Conservation (phyloP, 1,139 yeast species). For the Insectozyma bohioensis region DNA sequence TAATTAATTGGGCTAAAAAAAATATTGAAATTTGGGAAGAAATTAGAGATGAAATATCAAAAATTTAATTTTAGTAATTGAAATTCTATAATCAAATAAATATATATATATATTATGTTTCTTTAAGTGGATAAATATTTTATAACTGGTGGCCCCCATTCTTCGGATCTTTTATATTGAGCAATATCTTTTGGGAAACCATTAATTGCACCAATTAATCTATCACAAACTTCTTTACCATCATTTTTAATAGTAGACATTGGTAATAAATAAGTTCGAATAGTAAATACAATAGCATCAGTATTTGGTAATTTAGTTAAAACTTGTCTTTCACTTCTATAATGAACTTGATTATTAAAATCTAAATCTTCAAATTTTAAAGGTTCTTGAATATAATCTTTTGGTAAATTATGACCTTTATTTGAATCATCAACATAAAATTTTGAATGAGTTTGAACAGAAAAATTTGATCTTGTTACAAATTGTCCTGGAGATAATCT, state of each 20-base stretch:
- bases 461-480: conserved; percentile 62
- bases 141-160: conserved; percentile 41
- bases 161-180: conserved; percentile 36
- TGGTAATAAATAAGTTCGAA: conserved; percentile 68
- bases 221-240: conserved; percentile 41
- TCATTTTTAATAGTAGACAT: conserved; percentile 53
- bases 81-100: too few relatives aligned
- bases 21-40: conserved; percentile 76
- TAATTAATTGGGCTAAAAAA: conserved; percentile 69
- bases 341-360: conserved; percentile 51
- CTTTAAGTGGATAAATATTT: conserved; percentile 21
- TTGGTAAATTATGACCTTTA: conserved; percentile 45
- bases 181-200: conserved; percentile 42
- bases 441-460: conserved; percentile 55
- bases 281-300: conserved; percentile 55
- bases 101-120: too few relatives aligned
- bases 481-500: conserved; percentile 51
- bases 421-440: conserved; percentile 52
- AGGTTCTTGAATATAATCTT: conserved; percentile 26
- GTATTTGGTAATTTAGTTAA: conserved; percentile 59
- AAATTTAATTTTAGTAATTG: conserved; percentile 19
- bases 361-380: conserved; percentile 47
- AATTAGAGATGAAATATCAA: conserved; percentile 45
- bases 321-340: conserved; percentile 63
- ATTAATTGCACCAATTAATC: conserved; percentile 41